These are phyloP conservation scores for Cryptococcus sp. DNA, from an alignment of 1,284 basidiomycete genomes.

Conservation along the genomic window DNA sequence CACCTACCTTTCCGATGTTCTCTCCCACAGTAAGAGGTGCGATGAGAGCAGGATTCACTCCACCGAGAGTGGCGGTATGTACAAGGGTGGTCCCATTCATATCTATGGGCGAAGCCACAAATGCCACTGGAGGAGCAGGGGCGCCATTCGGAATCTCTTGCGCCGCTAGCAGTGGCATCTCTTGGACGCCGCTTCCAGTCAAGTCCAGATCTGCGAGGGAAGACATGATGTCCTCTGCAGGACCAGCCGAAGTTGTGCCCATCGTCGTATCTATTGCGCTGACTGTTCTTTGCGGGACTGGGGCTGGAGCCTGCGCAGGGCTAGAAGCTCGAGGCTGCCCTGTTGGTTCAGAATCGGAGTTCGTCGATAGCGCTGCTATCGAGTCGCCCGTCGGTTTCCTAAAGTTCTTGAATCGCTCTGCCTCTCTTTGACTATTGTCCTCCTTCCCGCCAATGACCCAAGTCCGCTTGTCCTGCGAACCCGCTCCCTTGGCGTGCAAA, in stretches of 20 bases:
- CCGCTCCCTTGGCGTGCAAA: slow-evolving; percentile 82
- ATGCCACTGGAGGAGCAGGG: slow-evolving; percentile 6
- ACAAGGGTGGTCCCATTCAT: slow-evolving; percentile 18
- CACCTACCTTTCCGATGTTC: slow-evolving; percentile 66
- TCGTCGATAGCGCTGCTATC: slow-evolving; percentile 17
- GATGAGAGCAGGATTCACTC: slow-evolving; percentile 53
- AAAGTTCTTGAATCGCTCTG: slow-evolving; percentile 60
- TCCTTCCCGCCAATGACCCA: slow-evolving; percentile 96
- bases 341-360: slow-evolving; percentile 1
- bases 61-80: slow-evolving; percentile 44
- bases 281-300: slow-evolving; percentile 14
- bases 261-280: slow-evolving; percentile 43
- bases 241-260: slow-evolving; percentile 37
- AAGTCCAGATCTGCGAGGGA: slow-evolving; percentile 82
- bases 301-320: neutral
- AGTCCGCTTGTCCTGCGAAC: slow-evolving; percentile 88
- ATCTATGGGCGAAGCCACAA: slow-evolving; percentile 6
- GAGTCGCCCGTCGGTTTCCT: slow-evolving; percentile 53
- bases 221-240: slow-evolving; percentile 64
- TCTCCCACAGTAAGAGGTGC: slow-evolving; percentile 62
- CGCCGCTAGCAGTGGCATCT: slow-evolving; percentile 33
- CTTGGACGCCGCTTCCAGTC: slow-evolving; percentile 53
- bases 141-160: slow-evolving; percentile 7
- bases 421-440: slow-evolving; percentile 73
- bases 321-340: slow-evolving; percentile 1